Evolutionary conservation across 1,284 basidiomycete genomes (phyloP).

Genomic region (Boletus coffeatus): DNA sequence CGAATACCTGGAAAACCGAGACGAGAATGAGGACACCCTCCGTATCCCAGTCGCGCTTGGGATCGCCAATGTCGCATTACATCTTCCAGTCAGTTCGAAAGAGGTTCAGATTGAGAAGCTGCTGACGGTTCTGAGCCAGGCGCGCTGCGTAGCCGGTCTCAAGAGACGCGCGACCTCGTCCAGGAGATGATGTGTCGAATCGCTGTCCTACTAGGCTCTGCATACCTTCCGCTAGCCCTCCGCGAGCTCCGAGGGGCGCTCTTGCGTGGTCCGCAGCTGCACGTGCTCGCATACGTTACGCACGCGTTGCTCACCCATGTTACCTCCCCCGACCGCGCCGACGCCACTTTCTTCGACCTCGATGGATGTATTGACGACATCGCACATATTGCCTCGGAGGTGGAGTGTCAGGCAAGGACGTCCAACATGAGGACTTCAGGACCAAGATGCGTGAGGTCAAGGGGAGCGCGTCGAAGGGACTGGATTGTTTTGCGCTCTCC

Average conservation of each 20-base stretch:
- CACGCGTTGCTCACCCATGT: conserved; percentile 83
- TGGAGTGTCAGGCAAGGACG: conserved; percentile 93
- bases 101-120: conserved; percentile 75
- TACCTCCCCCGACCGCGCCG: conserved; percentile 51
- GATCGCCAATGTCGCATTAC: conserved; percentile 79
- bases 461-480: conserved; percentile 69
- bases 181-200: conserved; percentile 87
- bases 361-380: conserved; percentile 78
- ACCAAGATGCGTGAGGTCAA: conserved; percentile 92
- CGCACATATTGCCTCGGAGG: conserved; percentile 83
- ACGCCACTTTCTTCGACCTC: conserved; percentile 50
- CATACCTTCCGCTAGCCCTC: conserved; percentile 70
- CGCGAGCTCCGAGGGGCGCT: conserved; percentile 83
- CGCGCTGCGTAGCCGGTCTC: conserved; percentile 84
- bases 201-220: conserved; percentile 66
- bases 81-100: conserved; percentile 70
- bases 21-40: conserved; percentile 79
- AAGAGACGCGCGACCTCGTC: conserved; percentile 88
- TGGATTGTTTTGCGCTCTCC: conserved; percentile 83
- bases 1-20: conserved; percentile 75
- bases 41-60: conserved; percentile 89
- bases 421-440: conserved; percentile 86
- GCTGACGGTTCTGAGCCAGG: conserved; percentile 82
- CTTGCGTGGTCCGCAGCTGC: conserved; percentile 88
- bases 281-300: conserved; percentile 83